Evolutionary conservation across 1,284 basidiomycete species (phyloP), one percentile per base, ranked within the genome.

Genomic region (Malassezia equina): DNA sequence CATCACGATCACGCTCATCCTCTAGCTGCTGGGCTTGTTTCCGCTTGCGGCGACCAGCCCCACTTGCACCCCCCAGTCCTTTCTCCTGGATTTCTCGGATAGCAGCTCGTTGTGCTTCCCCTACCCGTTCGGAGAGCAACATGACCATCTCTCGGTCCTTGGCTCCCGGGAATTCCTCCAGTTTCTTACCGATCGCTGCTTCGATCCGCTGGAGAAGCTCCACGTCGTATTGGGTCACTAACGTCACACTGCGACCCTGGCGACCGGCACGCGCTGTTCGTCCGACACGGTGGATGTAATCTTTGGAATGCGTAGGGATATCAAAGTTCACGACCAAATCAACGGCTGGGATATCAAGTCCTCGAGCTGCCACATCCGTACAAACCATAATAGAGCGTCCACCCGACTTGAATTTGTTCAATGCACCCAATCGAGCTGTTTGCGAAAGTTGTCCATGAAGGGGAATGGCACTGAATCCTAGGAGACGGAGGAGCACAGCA

Each of bases 301-400:
- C 94, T 78, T 98, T 98, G 25, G 91, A 96, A 75, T 98, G 89
- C 6, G 90, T 89, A 1, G 94, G 94, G 60, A 96, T 87, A 75
- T 98, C 93, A 75, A 89, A 99, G 77, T 99, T 98, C 77, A 99
- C 88, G 49, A 99, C 93, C 34, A 91, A 79, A 72, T 99, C 94
- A 24, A 98, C 94, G 15, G 86, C 83, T 4, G 93, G 91, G 57
- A 98, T 95, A 77, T 98, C 94, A 28, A 98, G 80, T 73, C 94
- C 94, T 66, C 67, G 61, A 74, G 86, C 88, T n/a, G 94, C 94
- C 47, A 99, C 84, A 75, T 99, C 94, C 0, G 94, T 99, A 8
- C 94, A 94, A 3, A 99, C 88, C 15, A 99, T 78, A 47, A 98
- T 83, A 60, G 81, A 87, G 52, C 89, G 80, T n/a, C 86, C 88